Percentiles rank a stretch among this genome's conserved stretches.
phyloP scores from a whole-genome alignment of 1,284 basidiomycete genomes.

The Stygiomarasmius scandens region DNA sequence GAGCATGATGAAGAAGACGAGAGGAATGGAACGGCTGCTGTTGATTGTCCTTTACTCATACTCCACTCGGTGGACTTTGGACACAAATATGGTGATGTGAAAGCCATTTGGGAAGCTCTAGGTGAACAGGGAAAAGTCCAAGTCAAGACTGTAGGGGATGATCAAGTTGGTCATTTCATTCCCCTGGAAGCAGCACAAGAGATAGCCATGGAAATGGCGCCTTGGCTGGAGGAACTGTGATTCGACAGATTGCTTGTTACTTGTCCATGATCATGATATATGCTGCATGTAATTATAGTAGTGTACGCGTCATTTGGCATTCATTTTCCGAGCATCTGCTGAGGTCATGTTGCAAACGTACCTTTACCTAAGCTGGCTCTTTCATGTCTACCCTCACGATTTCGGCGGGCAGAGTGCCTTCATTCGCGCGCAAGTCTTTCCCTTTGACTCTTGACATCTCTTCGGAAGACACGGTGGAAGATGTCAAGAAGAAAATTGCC shows the following conservation, averaged over 20 bases:
- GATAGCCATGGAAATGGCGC: conserved; percentile 1
- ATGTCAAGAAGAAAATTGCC: conserved; percentile 63
- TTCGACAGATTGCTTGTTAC: too few relatives aligned
- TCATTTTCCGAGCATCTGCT: too few relatives aligned
- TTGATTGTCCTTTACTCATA: conserved; percentile 14
- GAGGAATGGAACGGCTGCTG: conserved; percentile 3
- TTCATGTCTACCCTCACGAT: conserved; percentile 66
- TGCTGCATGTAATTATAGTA: too few relatives aligned
- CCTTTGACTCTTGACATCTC: conserved; percentile 61
- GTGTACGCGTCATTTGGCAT: too few relatives aligned
- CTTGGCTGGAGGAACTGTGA: conserved; percentile 6
- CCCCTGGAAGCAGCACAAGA: conserved; percentile 13
- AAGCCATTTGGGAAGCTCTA: conserved; percentile 9
- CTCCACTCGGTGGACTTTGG: conserved; percentile 1
- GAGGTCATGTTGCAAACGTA: too few relatives aligned
- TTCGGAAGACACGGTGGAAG: conserved; percentile 53
- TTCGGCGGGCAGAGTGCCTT: conserved; percentile 42
- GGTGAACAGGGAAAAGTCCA: background rate
- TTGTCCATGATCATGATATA: too few relatives aligned
- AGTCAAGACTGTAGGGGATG: conserved; percentile 14
- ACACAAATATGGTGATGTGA: background rate
- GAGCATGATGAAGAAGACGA: conserved; percentile 14
- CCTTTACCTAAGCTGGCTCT: background rate
- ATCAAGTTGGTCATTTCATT: conserved; percentile 13
- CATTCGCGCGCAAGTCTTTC: conserved; percentile 51